Base-by-base conservation (phyloP, 257 asterid genomes). In the Asclepias syriaca region DNA sequence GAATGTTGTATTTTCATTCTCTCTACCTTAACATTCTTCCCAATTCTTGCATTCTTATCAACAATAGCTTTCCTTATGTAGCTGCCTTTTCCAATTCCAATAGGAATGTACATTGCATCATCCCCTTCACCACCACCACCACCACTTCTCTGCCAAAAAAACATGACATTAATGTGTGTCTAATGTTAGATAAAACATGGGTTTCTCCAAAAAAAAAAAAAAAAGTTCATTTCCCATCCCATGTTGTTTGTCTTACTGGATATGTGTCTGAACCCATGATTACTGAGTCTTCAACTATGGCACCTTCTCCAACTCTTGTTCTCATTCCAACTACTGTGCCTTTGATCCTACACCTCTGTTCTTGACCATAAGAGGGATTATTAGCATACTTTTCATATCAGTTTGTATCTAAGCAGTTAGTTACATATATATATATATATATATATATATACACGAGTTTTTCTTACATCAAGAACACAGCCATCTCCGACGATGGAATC, bases 401-500 rank as follows among this genome's bases (percentile, higher is more conserved):
- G 18, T 48, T 12, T 29, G 12, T 10, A 3, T 48, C 53, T 12
- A 48, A 48, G 53, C 0, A 34, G 39, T 34, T 34, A 34, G 39
- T 34, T 34, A 32, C 4, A 24, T 24, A 24, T 24, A 24, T 24
- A 24, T 24, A 24, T 24, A 24, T 24, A 24, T 24, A 24, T 24
- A 24, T 24, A 24, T 24, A 24, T 24, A 24, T 24, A 34, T 34
- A 34, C 3, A 34, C 39, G 39, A 34, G 39, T 34, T 43, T 43
- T 77, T 74, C 85, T 78, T 90, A 92, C 98, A 54, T 80, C 81
- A 66, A 92, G 94, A 80, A 87, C 74, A 79, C 98, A 92, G 8
- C 98, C 96, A 27, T 87, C 94, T 72, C 96, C 98, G 3, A 92
- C 83, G 74, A 87, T 78, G 45, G 94, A 92, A 60, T 90, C 93